Conservation (phyloP, 2,329 filamentous ascomycete genomes). For the Xylariaceae sp. region DNA sequence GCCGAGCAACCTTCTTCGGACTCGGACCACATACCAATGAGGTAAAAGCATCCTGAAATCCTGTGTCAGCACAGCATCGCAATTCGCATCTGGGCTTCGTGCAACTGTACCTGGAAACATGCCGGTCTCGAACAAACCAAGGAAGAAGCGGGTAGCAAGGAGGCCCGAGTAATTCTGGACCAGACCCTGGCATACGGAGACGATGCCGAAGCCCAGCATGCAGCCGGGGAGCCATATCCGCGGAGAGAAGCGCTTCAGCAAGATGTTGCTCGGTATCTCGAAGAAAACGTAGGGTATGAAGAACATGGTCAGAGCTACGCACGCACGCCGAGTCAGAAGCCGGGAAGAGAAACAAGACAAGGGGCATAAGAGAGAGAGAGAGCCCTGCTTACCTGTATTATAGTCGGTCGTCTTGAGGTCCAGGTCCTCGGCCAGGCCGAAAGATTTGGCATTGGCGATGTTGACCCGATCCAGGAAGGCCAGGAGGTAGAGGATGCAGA, state of each 20-base stretch:
- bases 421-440: conserved; percentile 57
- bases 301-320: conserved; percentile 60
- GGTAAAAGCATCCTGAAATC: conserved; percentile 59
- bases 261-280: conserved; percentile 66
- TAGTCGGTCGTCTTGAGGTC: conserved; percentile 52
- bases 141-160: conserved; percentile 74
- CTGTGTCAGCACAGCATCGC: too few species aligned
- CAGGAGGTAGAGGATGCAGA: conserved; percentile 52
- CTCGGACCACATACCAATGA: conserved; percentile 58
- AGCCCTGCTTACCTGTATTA: conserved; percentile 47
- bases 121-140: conserved; percentile 68
- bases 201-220: conserved; percentile 77
- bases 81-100: conserved; percentile 1
- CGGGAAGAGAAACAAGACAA: conserved; percentile 1
- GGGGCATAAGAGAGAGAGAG: background rate
- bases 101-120: conserved; percentile 36
- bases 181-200: conserved; percentile 68
- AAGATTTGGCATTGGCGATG: conserved; percentile 69
- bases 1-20: background rate
- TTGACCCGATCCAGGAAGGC: conserved; percentile 57
- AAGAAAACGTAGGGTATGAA: conserved; percentile 70
- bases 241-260: conserved; percentile 52
- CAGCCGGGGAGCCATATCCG: conserved; percentile 57
- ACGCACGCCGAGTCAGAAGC: conserved; percentile 11
- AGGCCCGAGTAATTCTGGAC: conserved; percentile 71